Conservation (phyloP, 2,329 filamentous ascomycete genomes). For the Pseudocercospora eumusae region DNA sequence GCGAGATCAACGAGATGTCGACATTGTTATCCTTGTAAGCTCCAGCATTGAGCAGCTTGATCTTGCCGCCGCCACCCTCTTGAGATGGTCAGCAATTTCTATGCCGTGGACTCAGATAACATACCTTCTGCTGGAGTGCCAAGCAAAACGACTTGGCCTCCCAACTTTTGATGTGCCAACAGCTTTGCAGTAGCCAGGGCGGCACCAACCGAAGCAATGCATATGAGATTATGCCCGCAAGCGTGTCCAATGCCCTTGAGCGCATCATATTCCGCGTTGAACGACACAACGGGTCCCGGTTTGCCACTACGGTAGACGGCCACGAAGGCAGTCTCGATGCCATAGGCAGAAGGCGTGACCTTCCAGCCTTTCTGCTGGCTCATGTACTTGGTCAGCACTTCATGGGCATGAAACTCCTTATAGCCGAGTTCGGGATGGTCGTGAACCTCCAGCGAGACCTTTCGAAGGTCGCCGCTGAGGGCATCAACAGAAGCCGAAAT, state of each 20-base stretch:
- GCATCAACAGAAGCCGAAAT: conserved; percentile 47
- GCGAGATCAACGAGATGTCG: conserved; percentile 40
- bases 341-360: conserved; percentile 56
- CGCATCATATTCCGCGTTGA: conserved; percentile 45
- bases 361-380: conserved; percentile 47
- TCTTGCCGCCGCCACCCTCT: conserved; percentile 42
- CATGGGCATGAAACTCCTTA: conserved; percentile 54
- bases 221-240: conserved; percentile 51
- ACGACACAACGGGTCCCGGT: conserved; percentile 43
- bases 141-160: conserved; percentile 44
- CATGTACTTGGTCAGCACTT: conserved; percentile 54
- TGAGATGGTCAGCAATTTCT: neutral
- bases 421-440: conserved; percentile 49
- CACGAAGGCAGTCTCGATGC: conserved; percentile 56
- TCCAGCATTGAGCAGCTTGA: conserved; percentile 48
- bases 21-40: conserved; percentile 46
- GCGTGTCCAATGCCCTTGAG: conserved; percentile 47
- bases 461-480: conserved; percentile 46
- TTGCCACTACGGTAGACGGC: conserved; percentile 52
- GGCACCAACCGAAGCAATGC: conserved; percentile 41
- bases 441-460: conserved; percentile 54
- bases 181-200: conserved; percentile 43
- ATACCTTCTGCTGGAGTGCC: conserved; percentile 51
- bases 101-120: conserved; percentile 19
- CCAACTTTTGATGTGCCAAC: conserved; percentile 35